Percentiles rank a stretch among this genome's conserved stretches.
phyloP scores from a whole-genome alignment of 352 stramenopile genomes.

The Phytophthora crassamura region DNA sequence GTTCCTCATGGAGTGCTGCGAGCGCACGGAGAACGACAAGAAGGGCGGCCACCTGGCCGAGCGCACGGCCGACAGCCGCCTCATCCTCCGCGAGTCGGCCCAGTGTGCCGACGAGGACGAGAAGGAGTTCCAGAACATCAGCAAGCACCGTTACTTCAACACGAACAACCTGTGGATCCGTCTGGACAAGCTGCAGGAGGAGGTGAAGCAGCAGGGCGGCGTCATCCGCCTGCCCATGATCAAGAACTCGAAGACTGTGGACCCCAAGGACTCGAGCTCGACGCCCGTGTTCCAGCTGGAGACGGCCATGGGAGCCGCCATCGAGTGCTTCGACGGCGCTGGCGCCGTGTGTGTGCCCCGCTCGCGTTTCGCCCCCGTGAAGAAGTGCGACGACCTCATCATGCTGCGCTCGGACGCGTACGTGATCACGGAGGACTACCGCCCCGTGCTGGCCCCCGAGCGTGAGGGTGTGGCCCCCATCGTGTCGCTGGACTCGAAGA shows the following conservation, averaged over 20 bases:
- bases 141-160: conserved; percentile 92
- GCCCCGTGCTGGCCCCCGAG: conserved; percentile 95
- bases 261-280: conserved; percentile 87
- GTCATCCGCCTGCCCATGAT: conserved; percentile 90
- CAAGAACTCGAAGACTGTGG: conserved; percentile 89
- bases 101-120: conserved; percentile 89
- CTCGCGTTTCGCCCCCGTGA: conserved; percentile 89
- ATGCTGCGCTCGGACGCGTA: conserved; percentile 98
- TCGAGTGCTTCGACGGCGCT: conserved; percentile 88
- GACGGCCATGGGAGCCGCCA: conserved; percentile 88
- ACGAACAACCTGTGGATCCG: conserved; percentile 92
- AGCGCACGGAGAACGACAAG: conserved; percentile 99
- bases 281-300: conserved; percentile 89
- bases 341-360: conserved; percentile 89
- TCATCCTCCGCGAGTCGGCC: conserved; percentile 95
- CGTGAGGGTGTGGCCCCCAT: conserved; percentile 95
- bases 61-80: conserved; percentile 91
- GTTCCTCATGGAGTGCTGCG: conserved; percentile 96
- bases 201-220: conserved; percentile 78
- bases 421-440: conserved; percentile 96
- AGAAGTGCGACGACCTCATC: conserved; percentile 89
- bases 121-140: conserved; percentile 86
- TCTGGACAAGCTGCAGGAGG: conserved; percentile 86
- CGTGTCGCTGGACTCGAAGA: conserved; percentile 96
- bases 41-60: conserved; percentile 97